Evolutionary conservation across 495 filamentous ascomycete genomes (phyloP).

Genomic region (Antarctomyces pellizariae): DNA sequence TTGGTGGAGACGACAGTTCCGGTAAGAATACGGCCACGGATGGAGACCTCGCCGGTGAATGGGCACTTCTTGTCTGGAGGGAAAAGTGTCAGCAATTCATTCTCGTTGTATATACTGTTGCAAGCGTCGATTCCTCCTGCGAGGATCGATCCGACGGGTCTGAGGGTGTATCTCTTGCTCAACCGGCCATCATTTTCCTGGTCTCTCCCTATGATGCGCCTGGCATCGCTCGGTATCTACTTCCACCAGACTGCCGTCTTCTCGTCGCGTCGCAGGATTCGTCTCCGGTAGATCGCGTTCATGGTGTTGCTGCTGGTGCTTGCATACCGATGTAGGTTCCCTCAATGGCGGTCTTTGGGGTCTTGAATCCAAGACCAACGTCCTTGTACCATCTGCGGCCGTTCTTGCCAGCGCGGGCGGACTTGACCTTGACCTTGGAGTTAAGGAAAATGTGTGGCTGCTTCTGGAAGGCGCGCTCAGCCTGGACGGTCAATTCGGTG

Average conservation of each 20-base stretch:
- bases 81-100: constrained; percentile 10
- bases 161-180: no score
- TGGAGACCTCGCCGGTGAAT: constrained; percentile 92
- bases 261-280: constrained; percentile 1
- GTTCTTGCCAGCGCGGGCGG: constrained; percentile 57
- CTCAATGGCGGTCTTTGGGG: constrained; percentile 92
- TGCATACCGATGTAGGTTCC: constrained; percentile 94
- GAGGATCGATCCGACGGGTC: no score
- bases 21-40: constrained; percentile 98
- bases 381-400: constrained; percentile 99
- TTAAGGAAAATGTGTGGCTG: constrained; percentile 99
- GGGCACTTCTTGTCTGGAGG: constrained; percentile 97
- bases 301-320: constrained; percentile 4
- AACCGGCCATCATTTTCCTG: no score
- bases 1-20: constrained; percentile 97
- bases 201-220: no score
- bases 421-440: constrained; percentile 68
- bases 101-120: constrained; percentile 1
- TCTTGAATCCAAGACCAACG: constrained; percentile 94
- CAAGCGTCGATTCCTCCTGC: no score
- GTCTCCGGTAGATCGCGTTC: no score
- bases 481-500: constrained; percentile 94
- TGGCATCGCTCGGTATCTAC: no score
- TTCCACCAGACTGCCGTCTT: background rate
- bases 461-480: constrained; percentile 96